Evolutionary conservation across 768 basidiomycete genomes (phyloP).

Genomic region (Lactarius sanguifluus): DNA sequence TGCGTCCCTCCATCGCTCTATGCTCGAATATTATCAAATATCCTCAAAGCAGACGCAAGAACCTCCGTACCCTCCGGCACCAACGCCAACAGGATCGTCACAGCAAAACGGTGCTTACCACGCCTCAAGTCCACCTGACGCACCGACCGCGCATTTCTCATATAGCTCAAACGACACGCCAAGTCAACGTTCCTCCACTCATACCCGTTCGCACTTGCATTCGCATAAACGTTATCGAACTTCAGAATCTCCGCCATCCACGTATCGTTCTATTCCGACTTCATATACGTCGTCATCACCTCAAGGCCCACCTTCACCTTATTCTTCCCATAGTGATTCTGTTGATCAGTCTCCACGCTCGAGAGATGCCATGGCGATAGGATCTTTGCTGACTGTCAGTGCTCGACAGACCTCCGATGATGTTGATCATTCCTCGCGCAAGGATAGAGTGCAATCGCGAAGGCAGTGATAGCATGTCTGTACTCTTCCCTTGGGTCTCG

Average conservation of each 20-base stretch:
- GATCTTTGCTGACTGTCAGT: constrained; percentile 60
- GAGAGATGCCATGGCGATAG: constrained; percentile 77
- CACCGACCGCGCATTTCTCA: constrained; percentile 12
- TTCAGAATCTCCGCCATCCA: constrained; percentile 26
- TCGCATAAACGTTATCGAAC: constrained; percentile 31
- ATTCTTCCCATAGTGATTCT: constrained; percentile 68
- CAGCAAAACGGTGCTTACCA: constrained; percentile 13
- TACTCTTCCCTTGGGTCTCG: constrained; percentile 5
- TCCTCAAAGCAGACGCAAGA: constrained; percentile 19
- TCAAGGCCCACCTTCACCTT: constrained; percentile 61
- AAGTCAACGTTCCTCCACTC: constrained; percentile 12
- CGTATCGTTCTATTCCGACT: constrained; percentile 67
- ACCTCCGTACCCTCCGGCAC: constrained; percentile 15
- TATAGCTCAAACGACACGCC: constrained; percentile 4
- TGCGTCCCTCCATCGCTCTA: constrained; percentile 65
- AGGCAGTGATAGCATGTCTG: neutral
- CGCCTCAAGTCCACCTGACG: neutral
- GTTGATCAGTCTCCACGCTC: constrained; percentile 71
- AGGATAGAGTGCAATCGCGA: constrained; percentile 15
- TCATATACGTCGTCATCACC: constrained; percentile 28
- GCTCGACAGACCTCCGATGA: constrained; percentile 20
- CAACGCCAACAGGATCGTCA: constrained; percentile 9
- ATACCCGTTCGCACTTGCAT: constrained; percentile 18
- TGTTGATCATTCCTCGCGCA: constrained; percentile 1
- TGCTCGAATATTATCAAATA: constrained; percentile 57